Evolutionary conservation across 2,329 filamentous ascomycete genomes (phyloP).

Genomic region (Aspergillus piperis): DNA sequence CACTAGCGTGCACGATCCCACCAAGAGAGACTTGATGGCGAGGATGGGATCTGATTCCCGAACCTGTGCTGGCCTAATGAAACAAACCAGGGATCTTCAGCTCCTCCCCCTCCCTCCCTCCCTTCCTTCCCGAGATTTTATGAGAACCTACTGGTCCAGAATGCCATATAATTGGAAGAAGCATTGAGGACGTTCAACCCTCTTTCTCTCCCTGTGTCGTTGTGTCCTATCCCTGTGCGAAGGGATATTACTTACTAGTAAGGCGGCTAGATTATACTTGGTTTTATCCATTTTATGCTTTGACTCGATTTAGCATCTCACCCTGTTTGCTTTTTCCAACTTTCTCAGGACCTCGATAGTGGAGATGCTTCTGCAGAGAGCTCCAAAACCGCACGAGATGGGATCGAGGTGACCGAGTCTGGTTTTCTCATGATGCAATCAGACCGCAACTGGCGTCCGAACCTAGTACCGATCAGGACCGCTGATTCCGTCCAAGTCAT

Average conservation of each 20-base stretch:
- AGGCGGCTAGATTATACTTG: neutral
- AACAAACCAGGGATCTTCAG: conserved; percentile 2
- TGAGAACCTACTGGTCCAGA: neutral
- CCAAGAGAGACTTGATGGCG: neutral
- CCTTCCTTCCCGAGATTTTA: neutral
- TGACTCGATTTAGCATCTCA: neutral
- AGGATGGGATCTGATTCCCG: conserved; percentile 1
- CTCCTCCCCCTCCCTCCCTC: neutral
- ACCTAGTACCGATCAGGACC: neutral
- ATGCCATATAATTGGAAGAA: neutral
- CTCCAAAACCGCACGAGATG: neutral
- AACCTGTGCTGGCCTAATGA: conserved; percentile 2
- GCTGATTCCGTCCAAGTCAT: neutral
- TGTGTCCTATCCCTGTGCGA: neutral
- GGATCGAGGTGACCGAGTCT: neutral
- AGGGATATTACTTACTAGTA: neutral
- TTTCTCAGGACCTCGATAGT: neutral
- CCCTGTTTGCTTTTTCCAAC: neutral
- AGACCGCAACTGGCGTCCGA: neutral
- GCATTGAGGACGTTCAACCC: neutral
- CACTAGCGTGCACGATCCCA: conserved; percentile 14
- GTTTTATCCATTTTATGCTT: neutral
- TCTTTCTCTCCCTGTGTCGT: neutral
- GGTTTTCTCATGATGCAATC: neutral
- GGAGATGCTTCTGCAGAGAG: neutral